A percentile compares a stretch with the other conserved stretches of the same genome.
Conservation (phyloP, 768 basidiomycete genomes). For the Aureoboletus auriporus region DNA sequence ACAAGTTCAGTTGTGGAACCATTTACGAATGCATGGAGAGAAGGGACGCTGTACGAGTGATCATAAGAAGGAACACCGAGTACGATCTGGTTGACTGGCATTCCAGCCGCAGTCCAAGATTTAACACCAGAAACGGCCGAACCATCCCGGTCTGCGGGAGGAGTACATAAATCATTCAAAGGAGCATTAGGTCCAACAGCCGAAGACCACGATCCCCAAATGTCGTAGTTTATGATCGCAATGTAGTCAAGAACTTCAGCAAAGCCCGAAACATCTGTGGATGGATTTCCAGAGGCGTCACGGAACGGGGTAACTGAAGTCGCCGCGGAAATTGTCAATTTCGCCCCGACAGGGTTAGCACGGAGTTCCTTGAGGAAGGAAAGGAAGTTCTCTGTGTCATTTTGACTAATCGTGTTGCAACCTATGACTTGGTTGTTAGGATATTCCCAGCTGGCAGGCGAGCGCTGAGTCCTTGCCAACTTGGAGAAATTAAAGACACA, state of each 20-base stretch:
- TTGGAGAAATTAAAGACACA: conserved; percentile 3
- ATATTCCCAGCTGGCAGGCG: conserved; percentile 75
- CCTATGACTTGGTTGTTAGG: conserved; percentile 63
- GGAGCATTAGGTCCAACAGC: conserved; percentile 79
- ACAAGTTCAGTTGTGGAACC: conserved; percentile 35
- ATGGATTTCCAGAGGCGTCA: conserved; percentile 54
- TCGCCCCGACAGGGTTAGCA: conserved; percentile 41
- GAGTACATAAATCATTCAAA: conserved; percentile 69
- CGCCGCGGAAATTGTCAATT: conserved; percentile 67
- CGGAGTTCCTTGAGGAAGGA: conserved; percentile 70
- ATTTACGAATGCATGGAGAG: conserved; percentile 33
- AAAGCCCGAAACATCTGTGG: conserved; percentile 68
- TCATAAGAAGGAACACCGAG: conserved; percentile 84
- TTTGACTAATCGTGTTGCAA: conserved; percentile 54
- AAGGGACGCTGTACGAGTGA: conserved; percentile 56
- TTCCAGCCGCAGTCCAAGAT: conserved; percentile 73
- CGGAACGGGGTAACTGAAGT: conserved; percentile 62
- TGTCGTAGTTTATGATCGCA: conserved; percentile 65
- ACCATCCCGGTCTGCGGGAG: conserved; percentile 55
- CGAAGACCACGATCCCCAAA: conserved; percentile 49
- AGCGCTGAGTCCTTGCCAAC: not conserved
- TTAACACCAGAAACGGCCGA: conserved; percentile 72
- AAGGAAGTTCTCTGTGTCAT: conserved; percentile 77
- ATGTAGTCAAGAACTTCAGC: conserved; percentile 66
- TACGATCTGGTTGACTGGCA: conserved; percentile 65